Base-by-base conservation (phyloP, 108 stramenopile species). In the Mayamaea pseudoterrestris region DNA sequence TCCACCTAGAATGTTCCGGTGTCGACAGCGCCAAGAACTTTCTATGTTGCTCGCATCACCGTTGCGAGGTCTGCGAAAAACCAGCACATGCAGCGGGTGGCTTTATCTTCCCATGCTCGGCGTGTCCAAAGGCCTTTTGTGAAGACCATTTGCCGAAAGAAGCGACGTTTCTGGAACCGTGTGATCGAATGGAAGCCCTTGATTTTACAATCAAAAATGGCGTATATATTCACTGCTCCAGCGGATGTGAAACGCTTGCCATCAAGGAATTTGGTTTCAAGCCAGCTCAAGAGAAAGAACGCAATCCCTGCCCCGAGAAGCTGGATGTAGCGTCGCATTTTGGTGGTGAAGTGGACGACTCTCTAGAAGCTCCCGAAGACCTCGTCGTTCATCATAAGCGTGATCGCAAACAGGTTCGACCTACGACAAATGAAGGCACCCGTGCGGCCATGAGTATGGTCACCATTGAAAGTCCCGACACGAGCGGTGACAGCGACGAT, bases 31-130 rank as follows among this genome's bases (percentile, higher is more conserved):
- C 51, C 40, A 44, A 54, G 31, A 48, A 65, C 2, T 73, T 65
- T 41, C 46, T 43, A n/a, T 56, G 31, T 13, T 94, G 93, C 35
- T 62, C 71, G 4, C 93, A 94, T 42, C 93, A 94, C 66, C 48
- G 45, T 25, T 94, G 93, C 51, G 27, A 27, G 16, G 35, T 22
- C 1, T 94, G 93, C 44, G 41, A 26, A 1, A 77, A 83, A 42
- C 69, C 52, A 12, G 57, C 71, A 9, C 14, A 32, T 2, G 55
- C 63, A 13, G 83, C 74, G 8, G 86, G 93, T 1, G 90, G 90
- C n/a, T 29, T 94, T 24, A 47, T 93, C 14, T 94, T 84, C 49
- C 80, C 83, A 5, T 94, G 93, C 59, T 56, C 67, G 8, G 47
- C 55, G 16, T 94, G 93, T 53, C 57, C 73, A 22, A 50, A 44